Conservation (phyloP, 2,329 filamentous ascomycete genomes). For the Fusarium longipes region DNA sequence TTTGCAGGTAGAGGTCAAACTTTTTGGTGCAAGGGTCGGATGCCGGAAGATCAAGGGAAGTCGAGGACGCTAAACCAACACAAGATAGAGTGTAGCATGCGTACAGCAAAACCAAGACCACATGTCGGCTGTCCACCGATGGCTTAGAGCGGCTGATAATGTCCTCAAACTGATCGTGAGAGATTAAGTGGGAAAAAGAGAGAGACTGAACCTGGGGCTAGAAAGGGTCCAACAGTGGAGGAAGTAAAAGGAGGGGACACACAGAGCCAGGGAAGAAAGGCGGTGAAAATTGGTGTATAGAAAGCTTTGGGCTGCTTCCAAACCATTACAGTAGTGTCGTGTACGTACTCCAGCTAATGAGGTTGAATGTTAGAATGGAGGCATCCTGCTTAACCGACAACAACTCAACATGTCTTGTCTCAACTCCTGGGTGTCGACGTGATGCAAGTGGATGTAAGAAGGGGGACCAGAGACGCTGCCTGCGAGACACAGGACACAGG, state of each 20-base stretch:
- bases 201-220: slow-evolving; percentile 33
- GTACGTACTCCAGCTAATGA: slow-evolving; percentile 15
- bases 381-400: slow-evolving; percentile 25
- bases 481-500: slow-evolving; percentile 33
- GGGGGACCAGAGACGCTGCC: slow-evolving; percentile 25
- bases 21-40: slow-evolving; percentile 35
- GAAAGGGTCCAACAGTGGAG: slow-evolving; percentile 34
- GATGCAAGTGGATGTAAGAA: slow-evolving; percentile 34
- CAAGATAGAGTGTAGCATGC: slow-evolving; percentile 1
- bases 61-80: slow-evolving; percentile 22
- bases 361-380: slow-evolving; percentile 28
- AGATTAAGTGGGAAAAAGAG: slow-evolving; percentile 38
- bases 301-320: slow-evolving; percentile 12
- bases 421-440: slow-evolving; percentile 25
- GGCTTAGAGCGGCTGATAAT: slow-evolving; percentile 33
- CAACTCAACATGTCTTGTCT: slow-evolving; percentile 21
- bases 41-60: slow-evolving; percentile 23
- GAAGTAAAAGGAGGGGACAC: slow-evolving; percentile 26
- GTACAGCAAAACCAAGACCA: slow-evolving; percentile 13
- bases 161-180: slow-evolving; percentile 24
- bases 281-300: slow-evolving; percentile 44
- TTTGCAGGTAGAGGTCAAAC: slow-evolving; percentile 17
- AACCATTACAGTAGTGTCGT: slow-evolving; percentile 1
- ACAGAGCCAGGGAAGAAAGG: slow-evolving; percentile 38
- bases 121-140: slow-evolving; percentile 13